phyloP scores from a whole-genome alignment of 495 filamentous ascomycete genomes.

The Aspergillus avenaceus region DNA sequence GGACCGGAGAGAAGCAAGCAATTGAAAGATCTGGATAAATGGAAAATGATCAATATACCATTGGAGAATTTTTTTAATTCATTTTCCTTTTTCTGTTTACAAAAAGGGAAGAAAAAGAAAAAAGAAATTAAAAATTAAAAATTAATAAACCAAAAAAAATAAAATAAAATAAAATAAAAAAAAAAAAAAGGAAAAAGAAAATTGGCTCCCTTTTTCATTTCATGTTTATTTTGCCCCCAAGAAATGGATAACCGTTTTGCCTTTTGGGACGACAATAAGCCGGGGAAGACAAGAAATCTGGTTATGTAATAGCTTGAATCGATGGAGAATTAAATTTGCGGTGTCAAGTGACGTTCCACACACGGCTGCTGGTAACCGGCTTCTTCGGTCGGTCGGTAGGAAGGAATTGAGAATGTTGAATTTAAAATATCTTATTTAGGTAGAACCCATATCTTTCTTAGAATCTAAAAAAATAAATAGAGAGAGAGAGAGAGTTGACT shows the following conservation, averaged over 20 bases:
- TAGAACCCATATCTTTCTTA: too few relatives aligned
- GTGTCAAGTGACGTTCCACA: slow-evolving; percentile 21
- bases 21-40: too few relatives aligned
- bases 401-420: neutral
- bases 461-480: too few relatives aligned
- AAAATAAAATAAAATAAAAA: neutral
- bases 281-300: slow-evolving; percentile 1
- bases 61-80: neutral
- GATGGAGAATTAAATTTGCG: neutral
- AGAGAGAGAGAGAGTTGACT: too few relatives aligned
- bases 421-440: neutral
- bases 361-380: slow-evolving; percentile 23
- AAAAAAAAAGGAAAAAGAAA: neutral
- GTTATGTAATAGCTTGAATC: slow-evolving; percentile 18
- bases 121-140: neutral
- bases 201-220: too few relatives aligned
- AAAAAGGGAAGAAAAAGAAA: neutral
- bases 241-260: neutral
- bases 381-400: slow-evolving; percentile 20
- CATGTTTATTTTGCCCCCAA: neutral
- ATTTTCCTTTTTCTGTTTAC: too few relatives aligned
- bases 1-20: too few relatives aligned
- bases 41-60: neutral
- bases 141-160: neutral
- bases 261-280: slow-evolving; percentile 4